Base-by-base conservation (phyloP, 2,329 filamentous ascomycete genomes). In the Verticillium nonalfalfae region DNA sequence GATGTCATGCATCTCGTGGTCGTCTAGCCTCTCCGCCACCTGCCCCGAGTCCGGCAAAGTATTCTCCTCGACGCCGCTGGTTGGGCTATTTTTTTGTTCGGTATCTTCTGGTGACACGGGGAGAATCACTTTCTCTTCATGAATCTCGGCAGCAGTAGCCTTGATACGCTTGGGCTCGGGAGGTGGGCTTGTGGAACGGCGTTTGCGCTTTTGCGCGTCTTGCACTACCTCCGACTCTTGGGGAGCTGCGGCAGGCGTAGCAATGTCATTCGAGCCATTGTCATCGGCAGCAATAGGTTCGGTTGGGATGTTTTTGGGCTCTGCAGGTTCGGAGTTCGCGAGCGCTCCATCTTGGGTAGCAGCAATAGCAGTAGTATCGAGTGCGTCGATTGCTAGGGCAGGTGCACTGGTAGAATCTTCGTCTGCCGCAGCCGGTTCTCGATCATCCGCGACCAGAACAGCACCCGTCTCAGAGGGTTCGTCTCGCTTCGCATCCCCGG, bases 171-270 rank as follows among this genome's bases (percentile, higher is more conserved):
- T 89, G 58, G 14, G 83, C 81, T 61, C 85, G 79, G 31, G 78
- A 74, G 10, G 78, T 39, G 87, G 88, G 61, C 81, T 90, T 61
- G 80, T 78, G 54, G 86, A 90, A 67, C 86, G 81, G 67, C 87
- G 84, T 72, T 90, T 90, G 64, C 88, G 81, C 73, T 88, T 90
- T 67, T 84, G 84, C 50, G 77, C 77, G 66, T 88, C 85, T 64
- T 84, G 79, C 38, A 76, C 36, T 58, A 60, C 57, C 45, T 63
- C 58, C 56, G 57, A 56, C 15, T 61, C 60, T 36, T 54, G 57
- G 5, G 60, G 33, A 7, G 62, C 38, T 36, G 63, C 62, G 21
- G 35, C 31, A 9, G 69, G 63, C 11, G 65, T 62, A 45, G 18
- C n/a, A 26, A 52, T 13, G 7, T 7, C 18, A 10, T 52, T 10